Evolutionary conservation across 2,329 filamentous ascomycete species (phyloP), one percentile per base, ranked within the genome.

Genomic region (Zelopaecilomyces penicillatus): DNA sequence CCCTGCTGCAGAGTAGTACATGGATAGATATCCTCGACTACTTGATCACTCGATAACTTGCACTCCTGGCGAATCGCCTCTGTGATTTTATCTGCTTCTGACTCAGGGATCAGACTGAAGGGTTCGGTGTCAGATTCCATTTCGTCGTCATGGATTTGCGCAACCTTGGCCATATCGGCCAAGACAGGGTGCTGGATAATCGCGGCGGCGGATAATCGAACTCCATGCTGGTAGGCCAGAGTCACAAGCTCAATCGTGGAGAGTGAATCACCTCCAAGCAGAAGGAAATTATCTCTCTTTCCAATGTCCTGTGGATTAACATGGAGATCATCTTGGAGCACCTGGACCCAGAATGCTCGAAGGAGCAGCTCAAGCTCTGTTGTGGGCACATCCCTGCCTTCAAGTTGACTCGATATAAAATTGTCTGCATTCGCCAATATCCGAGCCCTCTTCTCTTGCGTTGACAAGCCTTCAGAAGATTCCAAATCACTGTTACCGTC

Each of bases 1-100:
- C 63, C 62, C 45, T 62, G 60, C 38, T 68, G 65, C 3, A 67
- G 47, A 3, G 61, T 51, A 1, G 62, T 61, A 46, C 63, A 65
- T 5, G 65, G 65, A 36, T 61, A 67, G 0, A 60, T 44, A 47
- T 68, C 65, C 28, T 63, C 54, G n/a, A 62, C 43, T 2, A 9
- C 4, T 9, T 46, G 39, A 10, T n/a, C 28, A 3, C 34, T 6
- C 4, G 26, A 26, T 26, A 46, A 12, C 27, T 35, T 46, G 26
- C 44, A 46, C 12, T 43, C 30, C 29, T 48, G 12, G 3, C 12
- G 38, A 32, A 43, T 39, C n/a, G 33, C 32, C 5, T 27, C 29
- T 8, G 30, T 46, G 10, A 42, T 28, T 3, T 41, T 37, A 5
- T 39, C 39, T 10, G 35, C 6, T 7, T 30, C 36, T 7, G 30